Evolutionary conservation across 805 yeast species (phyloP).

Genomic region (Myxozyma mucilagina): DNA sequence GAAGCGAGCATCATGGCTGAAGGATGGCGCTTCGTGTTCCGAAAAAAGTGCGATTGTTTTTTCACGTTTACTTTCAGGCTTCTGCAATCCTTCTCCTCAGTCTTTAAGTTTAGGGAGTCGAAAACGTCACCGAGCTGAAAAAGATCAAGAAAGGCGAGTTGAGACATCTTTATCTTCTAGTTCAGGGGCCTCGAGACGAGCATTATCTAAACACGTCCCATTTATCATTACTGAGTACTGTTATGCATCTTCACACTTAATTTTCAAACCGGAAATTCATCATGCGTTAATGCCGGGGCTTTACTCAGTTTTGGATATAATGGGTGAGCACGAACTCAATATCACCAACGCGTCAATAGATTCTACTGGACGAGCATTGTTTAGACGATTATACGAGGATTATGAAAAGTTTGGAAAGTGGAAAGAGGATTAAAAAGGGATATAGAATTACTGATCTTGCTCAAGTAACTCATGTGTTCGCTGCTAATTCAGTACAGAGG

Average conservation of each 20-base stretch:
- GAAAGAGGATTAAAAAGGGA: constrained; percentile 42
- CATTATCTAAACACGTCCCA: constrained; percentile 65
- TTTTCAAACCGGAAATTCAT: constrained; percentile 50
- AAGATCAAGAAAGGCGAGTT: neutral
- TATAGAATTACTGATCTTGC: neutral
- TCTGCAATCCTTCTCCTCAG: constrained; percentile 17
- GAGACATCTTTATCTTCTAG: constrained; percentile 47
- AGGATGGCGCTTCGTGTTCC: constrained; percentile 6
- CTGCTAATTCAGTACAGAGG: neutral
- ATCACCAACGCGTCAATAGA: constrained; percentile 67
- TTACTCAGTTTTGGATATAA: constrained; percentile 63
- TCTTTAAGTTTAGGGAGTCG: neutral
- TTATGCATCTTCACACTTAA: constrained; percentile 51
- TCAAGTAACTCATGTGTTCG: neutral
- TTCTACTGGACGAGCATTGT: constrained; percentile 64
- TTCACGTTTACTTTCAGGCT: constrained; percentile 21
- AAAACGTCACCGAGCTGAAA: neutral
- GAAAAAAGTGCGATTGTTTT: constrained; percentile 16
- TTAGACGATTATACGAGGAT: constrained; percentile 65
- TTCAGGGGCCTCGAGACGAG: constrained; percentile 52
- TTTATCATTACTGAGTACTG: constrained; percentile 61
- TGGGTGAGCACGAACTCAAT: constrained; percentile 66
- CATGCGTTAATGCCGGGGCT: constrained; percentile 55
- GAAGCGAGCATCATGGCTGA: constrained; percentile 26
- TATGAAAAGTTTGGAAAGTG: constrained; percentile 81